phyloP scores from a whole-genome alignment of 495 filamentous ascomycete genomes.

The Cryomyces minteri region DNA sequence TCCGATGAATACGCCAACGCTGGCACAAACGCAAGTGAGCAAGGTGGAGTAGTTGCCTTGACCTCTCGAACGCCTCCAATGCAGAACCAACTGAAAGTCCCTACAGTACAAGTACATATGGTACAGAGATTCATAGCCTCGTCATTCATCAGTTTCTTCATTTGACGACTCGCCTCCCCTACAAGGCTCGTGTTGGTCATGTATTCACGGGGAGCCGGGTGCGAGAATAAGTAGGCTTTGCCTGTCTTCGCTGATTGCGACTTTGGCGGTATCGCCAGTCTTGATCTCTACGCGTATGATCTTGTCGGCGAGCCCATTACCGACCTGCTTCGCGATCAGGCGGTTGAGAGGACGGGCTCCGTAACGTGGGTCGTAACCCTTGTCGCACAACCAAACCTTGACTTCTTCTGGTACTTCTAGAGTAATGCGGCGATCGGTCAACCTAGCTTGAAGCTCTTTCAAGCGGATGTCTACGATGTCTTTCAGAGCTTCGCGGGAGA shows the following conservation, averaged over 20 bases:
- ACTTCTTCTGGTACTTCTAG: slow-evolving; percentile 52
- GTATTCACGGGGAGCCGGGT: no score
- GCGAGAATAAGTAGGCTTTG: slow-evolving; percentile 22
- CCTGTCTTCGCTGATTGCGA: slow-evolving; percentile 39
- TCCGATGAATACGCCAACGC: no score
- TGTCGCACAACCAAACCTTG: slow-evolving; percentile 69
- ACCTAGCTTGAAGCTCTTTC: slow-evolving; percentile 62
- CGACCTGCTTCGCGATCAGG: slow-evolving; percentile 72
- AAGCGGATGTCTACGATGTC: slow-evolving; percentile 91
- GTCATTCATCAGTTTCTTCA: no score
- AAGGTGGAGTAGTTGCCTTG: no score
- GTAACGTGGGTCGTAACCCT: slow-evolving; percentile 78
- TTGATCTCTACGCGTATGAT: slow-evolving; percentile 77
- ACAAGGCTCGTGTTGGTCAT: no score
- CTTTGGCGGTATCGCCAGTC: slow-evolving; percentile 49
- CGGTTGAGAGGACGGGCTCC: slow-evolving; percentile 89
- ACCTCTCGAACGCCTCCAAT: no score
- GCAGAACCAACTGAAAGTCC: no score
- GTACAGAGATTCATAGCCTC: no score
- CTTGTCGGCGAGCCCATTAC: slow-evolving; percentile 73
- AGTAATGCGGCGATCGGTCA: slow-evolving; percentile 71
- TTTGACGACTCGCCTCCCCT: no score
- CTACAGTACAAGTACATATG: no score
- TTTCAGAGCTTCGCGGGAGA: slow-evolving; percentile 57
- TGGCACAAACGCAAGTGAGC: no score